Percentiles rank a stretch among this genome's conserved stretches.
Evolutionary conservation across 2,329 filamentous ascomycete genomes (phyloP).

Genomic region (Colletotrichum sp.): DNA sequence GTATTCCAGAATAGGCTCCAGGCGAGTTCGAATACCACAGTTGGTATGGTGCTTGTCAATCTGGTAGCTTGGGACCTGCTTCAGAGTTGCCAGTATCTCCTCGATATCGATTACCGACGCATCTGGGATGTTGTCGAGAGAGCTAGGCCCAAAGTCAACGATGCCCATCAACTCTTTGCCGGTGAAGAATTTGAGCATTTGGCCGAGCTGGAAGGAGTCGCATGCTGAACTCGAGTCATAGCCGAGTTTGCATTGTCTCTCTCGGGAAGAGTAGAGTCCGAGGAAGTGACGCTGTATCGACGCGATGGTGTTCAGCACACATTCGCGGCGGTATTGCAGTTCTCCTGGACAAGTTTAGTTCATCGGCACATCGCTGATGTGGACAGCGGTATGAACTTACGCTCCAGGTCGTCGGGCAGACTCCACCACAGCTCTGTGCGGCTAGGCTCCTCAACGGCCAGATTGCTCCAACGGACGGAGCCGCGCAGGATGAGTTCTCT

Average conservation of each 20-base stretch:
- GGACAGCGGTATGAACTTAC: conserved; percentile 40
- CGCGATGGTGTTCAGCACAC: conserved; percentile 71
- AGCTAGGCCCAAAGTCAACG: conserved; percentile 57
- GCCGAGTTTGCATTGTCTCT: conserved; percentile 72
- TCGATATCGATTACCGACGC: conserved; percentile 66
- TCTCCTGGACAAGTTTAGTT: conserved; percentile 54
- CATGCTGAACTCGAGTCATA: conserved; percentile 77
- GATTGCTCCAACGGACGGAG: conserved; percentile 61
- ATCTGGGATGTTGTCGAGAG: conserved; percentile 49
- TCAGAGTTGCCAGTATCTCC: conserved; percentile 63
- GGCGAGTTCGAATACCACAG: conserved; percentile 70
- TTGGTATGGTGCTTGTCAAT: conserved; percentile 76
- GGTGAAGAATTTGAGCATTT: conserved; percentile 75
- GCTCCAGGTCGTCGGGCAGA: conserved; percentile 71
- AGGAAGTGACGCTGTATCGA: conserved; percentile 75
- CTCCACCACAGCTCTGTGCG: conserved; percentile 70
- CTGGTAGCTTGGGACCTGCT: conserved; percentile 75
- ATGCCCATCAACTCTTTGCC: conserved; percentile 66
- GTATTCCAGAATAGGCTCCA: conserved; percentile 71
- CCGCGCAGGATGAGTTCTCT: conserved; percentile 71
- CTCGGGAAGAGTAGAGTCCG: conserved; percentile 69
- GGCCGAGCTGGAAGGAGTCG: conserved; percentile 79
- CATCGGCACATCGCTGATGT: not conserved
- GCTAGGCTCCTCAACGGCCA: conserved; percentile 33
- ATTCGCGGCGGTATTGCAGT: conserved; percentile 68